Evolutionary conservation across 495 filamentous ascomycete species (phyloP).

Genomic region (Penicillium arizonense): DNA sequence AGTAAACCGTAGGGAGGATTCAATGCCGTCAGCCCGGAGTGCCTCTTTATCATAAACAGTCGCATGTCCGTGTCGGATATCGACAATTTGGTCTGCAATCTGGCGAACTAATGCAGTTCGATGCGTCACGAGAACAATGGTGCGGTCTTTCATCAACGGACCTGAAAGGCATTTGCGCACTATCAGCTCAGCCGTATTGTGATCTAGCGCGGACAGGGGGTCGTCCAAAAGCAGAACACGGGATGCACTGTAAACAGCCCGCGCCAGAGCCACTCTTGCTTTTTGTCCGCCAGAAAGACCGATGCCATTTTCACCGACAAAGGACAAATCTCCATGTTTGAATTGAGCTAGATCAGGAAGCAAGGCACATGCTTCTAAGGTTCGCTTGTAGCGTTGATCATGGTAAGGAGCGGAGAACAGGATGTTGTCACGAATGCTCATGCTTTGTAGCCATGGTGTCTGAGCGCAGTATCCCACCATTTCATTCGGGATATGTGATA

Average conservation of each 20-base stretch:
- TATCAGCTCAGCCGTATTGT: constrained; percentile 73
- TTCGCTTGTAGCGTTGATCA: constrained; percentile 55
- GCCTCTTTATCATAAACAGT: constrained; percentile 43
- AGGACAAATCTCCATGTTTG: constrained; percentile 64
- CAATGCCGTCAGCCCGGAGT: constrained; percentile 17
- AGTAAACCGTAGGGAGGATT: constrained; percentile 10
- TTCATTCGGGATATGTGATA: constrained; percentile 57
- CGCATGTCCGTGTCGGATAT: constrained; percentile 58
- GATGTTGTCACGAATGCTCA: constrained; percentile 86
- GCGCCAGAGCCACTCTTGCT: constrained; percentile 65
- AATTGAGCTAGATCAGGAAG: constrained; percentile 62
- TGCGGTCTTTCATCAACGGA: constrained; percentile 59
- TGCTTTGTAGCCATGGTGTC: constrained; percentile 87
- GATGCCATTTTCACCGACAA: constrained; percentile 69
- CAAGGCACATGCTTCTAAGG: constrained; percentile 62
- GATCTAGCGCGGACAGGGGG: constrained; percentile 66
- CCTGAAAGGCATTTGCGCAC: constrained; percentile 66
- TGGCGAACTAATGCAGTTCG: constrained; percentile 64
- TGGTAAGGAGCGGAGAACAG: constrained; percentile 74
- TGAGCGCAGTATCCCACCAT: constrained; percentile 81
- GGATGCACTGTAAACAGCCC: constrained; percentile 67
- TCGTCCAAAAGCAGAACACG: constrained; percentile 68
- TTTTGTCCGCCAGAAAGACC: constrained; percentile 71
- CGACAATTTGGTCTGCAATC: constrained; percentile 66
- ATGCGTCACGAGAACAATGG: constrained; percentile 74